Conservation (phyloP, 2,329 filamentous ascomycete genomes). For the Onygenales sp. region DNA sequence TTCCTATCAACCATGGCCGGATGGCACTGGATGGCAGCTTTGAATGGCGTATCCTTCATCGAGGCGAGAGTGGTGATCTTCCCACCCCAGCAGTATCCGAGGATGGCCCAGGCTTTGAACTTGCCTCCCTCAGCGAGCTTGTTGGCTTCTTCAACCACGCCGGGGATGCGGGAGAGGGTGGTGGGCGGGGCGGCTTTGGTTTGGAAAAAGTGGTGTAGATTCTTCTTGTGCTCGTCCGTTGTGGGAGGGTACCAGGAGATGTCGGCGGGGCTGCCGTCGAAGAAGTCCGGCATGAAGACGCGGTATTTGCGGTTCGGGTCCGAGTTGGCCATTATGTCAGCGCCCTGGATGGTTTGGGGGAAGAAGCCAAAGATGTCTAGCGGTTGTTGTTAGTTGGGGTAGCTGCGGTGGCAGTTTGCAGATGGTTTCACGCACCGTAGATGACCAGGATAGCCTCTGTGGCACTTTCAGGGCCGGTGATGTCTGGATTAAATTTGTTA, state of each 20-base stretch:
- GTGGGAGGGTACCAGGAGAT: conserved; percentile 53
- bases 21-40: conserved; percentile 42
- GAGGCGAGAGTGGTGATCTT: conserved; percentile 45
- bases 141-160: conserved; percentile 46
- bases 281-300: conserved; percentile 89
- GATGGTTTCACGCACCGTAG: conserved; percentile 28
- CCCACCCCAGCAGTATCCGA: conserved; percentile 47
- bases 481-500: conserved; percentile 29
- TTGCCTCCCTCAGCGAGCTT: conserved; percentile 28
- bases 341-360: conserved; percentile 53
- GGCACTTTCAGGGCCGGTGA: conserved; percentile 47
- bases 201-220: conserved; percentile 51
- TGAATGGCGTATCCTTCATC: conserved; percentile 40
- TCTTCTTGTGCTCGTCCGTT: conserved; percentile 50
- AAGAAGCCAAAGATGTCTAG: conserved; percentile 57
- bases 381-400: neutral
- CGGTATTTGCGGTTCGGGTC: conserved; percentile 65
- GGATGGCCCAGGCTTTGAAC: conserved; percentile 48
- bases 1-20: conserved; percentile 48
- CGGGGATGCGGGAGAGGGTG: conserved; percentile 46
- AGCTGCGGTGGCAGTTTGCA: neutral
- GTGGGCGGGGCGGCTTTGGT: conserved; percentile 49
- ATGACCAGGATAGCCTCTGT: conserved; percentile 49
- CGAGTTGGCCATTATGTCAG: conserved; percentile 51
- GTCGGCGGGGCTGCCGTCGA: conserved; percentile 62